Evolutionary conservation across 2,329 filamentous ascomycete genomes (phyloP), one percentile per base, ranked within the genome.

Genomic region (Xylaria sp.): DNA sequence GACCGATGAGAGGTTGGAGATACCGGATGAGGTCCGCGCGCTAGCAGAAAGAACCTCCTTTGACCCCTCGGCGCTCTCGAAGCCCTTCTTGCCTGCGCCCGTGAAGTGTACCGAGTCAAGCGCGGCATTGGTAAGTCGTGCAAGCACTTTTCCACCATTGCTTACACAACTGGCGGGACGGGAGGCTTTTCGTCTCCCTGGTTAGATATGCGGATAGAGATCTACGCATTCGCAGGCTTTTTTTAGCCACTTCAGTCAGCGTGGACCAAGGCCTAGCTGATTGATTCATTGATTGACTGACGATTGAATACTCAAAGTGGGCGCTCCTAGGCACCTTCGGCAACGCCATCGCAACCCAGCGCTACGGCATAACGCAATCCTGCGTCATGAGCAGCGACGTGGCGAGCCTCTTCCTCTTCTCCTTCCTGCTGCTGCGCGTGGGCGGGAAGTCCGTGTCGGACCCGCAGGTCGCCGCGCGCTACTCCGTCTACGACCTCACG

Each of bases 71-170:
- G 71, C 74, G 2, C 65, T 76, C 36, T 51, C 66, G 10, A 41
- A 62, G 46, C 76, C 78, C 1, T 78, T 77, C 64, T 67, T 79
- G 4, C 76, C 76, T 0, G 74, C 76, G 10, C 76, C 76, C 0
- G 62, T 77, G 20, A 79, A 79, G 52, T 76, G 75, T 49, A 78
- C 66, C 39, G 77, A 79, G 66, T 73, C 73, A 18, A 78, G 77
- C 71, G 60, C 77, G 4, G 77, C 76, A 8, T 68, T 79, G 5
- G 68, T 70, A 23, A 67, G 68, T 64, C 6, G 23, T n/a, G 7
- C 5, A 15, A 7, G 9, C 6, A 25, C 3, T 4, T 9, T 7
- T 25, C 18, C n/a, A n/a, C n/a, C n/a, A n/a, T n/a, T n/a, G n/a
- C n/a, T n/a, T n/a, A n/a, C n/a, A n/a, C n/a, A n/a, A n/a, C n/a